Conservation (phyloP, 805 yeast genomes). For the Metschnikowia orientalis region DNA sequence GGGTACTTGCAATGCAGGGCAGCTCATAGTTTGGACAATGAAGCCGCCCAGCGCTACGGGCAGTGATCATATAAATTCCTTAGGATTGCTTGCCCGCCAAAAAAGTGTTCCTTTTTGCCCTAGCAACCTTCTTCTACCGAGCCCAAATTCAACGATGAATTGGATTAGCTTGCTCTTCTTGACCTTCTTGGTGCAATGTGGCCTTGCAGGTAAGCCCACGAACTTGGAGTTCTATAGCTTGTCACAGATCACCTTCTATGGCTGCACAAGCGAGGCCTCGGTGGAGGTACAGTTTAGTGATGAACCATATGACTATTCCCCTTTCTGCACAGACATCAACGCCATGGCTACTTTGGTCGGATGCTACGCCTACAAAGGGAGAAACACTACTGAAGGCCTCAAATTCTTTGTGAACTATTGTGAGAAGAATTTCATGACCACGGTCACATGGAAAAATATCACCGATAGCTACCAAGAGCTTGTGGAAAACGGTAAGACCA, state of each 20-base stretch:
- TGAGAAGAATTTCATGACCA: conserved; percentile 4
- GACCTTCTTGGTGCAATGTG: conserved; percentile 4
- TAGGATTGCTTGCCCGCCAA: conserved; percentile 5
- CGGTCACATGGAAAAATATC: conserved; percentile 8
- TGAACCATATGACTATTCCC: conserved; percentile 7
- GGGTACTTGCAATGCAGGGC: conserved; percentile 1
- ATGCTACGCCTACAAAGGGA: conserved; percentile 8
- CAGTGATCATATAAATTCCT: too few relatives aligned
- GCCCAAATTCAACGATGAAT: too few relatives aligned
- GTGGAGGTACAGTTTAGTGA: conserved; percentile 6
- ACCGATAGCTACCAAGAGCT: conserved; percentile 10
- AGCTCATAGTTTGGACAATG: background rate
- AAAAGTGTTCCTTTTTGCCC: too few relatives aligned
- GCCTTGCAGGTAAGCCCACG: conserved; percentile 11
- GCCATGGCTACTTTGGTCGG: conserved; percentile 15
- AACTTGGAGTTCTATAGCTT: conserved; percentile 7
- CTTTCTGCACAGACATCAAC: conserved; percentile 11
- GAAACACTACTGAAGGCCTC: conserved; percentile 6
- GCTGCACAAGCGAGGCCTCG: conserved; percentile 10
- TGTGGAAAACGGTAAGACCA: conserved; percentile 5
- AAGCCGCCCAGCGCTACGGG: too few relatives aligned
- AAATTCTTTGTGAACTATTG: conserved; percentile 10
- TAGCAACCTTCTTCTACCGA: background rate
- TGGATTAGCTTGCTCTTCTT: background rate
- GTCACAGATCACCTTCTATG: conserved; percentile 10